Evolutionary conservation across 2,329 filamentous ascomycete genomes (phyloP).

Genomic region (Sporothrix phasma): DNA sequence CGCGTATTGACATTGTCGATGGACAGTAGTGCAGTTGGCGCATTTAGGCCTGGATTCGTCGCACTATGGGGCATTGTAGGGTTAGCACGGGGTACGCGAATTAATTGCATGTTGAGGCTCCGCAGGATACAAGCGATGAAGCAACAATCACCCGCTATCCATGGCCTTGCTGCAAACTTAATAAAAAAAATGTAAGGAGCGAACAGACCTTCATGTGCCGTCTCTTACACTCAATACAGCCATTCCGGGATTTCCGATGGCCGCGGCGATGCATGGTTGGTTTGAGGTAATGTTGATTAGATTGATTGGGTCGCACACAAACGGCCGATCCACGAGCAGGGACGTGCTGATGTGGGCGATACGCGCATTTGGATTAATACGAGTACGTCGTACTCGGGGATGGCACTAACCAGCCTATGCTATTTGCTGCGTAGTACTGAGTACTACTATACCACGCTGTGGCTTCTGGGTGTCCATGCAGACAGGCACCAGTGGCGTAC

Average conservation of each 20-base stretch:
- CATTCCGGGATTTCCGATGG: slow-evolving; percentile 26
- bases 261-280: slow-evolving; percentile 15
- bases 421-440: no score
- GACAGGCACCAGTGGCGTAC: no score
- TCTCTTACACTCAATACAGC: slow-evolving; percentile 27
- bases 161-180: no score
- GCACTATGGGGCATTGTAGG: slow-evolving; percentile 19
- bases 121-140: neutral
- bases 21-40: slow-evolving; percentile 24
- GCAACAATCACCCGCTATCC: neutral
- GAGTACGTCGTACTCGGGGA: neutral
- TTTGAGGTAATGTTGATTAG: neutral
- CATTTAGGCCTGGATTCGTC: slow-evolving; percentile 26
- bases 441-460: no score
- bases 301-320: neutral
- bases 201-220: slow-evolving; percentile 25
- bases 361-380: slow-evolving; percentile 10
- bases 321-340: neutral
- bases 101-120: neutral
- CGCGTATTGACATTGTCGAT: slow-evolving; percentile 22
- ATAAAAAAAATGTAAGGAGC: no score
- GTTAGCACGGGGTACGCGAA: neutral
- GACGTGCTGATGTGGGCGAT: neutral
- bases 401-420: neutral
- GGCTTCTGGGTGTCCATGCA: no score